Percentiles rank a stretch among this genome's conserved stretches.
These are phyloP conservation scores for Zasmidium cellare DNA, from an alignment of 2,329 filamentous ascomycete species.

Conservation along the genomic window DNA sequence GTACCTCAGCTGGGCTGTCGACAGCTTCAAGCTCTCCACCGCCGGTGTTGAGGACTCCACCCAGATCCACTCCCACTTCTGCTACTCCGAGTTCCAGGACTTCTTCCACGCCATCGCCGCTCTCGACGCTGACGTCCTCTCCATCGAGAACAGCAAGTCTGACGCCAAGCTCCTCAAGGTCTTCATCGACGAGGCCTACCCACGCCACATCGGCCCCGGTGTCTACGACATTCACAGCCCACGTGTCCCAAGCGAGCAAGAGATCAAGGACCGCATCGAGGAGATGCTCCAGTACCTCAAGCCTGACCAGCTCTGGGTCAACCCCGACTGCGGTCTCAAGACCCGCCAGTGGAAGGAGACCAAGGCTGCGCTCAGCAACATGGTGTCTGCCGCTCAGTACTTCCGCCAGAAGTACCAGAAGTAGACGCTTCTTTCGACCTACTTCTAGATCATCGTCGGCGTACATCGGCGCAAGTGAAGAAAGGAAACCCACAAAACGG, in stretches of 20 bases:
- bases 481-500: neutral
- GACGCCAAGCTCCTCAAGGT: slow-evolving; percentile 99
- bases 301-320: slow-evolving; percentile 98
- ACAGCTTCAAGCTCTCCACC: slow-evolving; percentile 95
- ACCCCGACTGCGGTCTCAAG: slow-evolving; percentile 99
- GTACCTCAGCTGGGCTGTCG: slow-evolving; percentile 96
- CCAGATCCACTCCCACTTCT: slow-evolving; percentile 99
- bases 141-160: slow-evolving; percentile 99
- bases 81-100: slow-evolving; percentile 99
- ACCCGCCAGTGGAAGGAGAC: slow-evolving; percentile 98
- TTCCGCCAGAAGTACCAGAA: slow-evolving; percentile 62
- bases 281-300: slow-evolving; percentile 97
- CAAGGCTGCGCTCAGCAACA: slow-evolving; percentile 91
- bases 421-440: neutral
- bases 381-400: slow-evolving; percentile 97
- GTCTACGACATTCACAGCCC: slow-evolving; percentile 99
- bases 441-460: neutral
- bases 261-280: slow-evolving; percentile 96
- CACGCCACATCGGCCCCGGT: slow-evolving; percentile 92
- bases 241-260: slow-evolving; percentile 92
- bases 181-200: slow-evolving; percentile 96
- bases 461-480: neutral
- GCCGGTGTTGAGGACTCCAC: slow-evolving; percentile 92
- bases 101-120: slow-evolving; percentile 99
- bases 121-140: slow-evolving; percentile 95